Evolutionary conservation across 768 basidiomycete genomes (phyloP).

Genomic region (Pisolithus orientalis): DNA sequence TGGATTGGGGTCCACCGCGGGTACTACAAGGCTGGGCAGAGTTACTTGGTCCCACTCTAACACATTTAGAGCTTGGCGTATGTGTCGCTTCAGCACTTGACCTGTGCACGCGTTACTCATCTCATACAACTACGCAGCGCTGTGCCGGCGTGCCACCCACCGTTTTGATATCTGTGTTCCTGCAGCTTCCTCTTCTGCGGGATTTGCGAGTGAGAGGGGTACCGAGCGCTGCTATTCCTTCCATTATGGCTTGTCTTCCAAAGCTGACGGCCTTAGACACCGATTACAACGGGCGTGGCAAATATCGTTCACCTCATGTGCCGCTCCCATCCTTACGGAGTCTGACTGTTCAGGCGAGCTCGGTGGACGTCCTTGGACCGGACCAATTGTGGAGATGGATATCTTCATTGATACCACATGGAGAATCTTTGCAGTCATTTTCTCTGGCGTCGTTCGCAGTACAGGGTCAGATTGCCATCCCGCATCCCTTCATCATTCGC

Average conservation of each 20-base stretch:
- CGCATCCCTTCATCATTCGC: conserved; percentile 22
- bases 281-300: conserved; percentile 43
- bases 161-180: conserved; percentile 55
- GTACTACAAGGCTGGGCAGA: conserved; percentile 59
- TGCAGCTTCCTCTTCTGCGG: conserved; percentile 49
- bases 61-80: conserved; percentile 64
- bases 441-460: conserved; percentile 23
- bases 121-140: conserved; percentile 29
- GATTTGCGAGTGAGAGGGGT: conserved; percentile 61
- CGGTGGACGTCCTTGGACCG: conserved; percentile 25
- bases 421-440: conserved; percentile 20
- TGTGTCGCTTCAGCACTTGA: conserved; percentile 36
- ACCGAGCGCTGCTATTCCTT: conserved; percentile 49
- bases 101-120: conserved; percentile 21
- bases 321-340: conserved; percentile 20
- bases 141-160: conserved; percentile 57
- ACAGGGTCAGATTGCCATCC: conserved; percentile 19
- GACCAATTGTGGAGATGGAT: conserved; percentile 26
- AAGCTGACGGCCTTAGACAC: conserved; percentile 56
- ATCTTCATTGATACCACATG: conserved; percentile 20
- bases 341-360: conserved; percentile 19
- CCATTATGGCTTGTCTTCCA: conserved; percentile 53
- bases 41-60: conserved; percentile 47
- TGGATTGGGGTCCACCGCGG: conserved; percentile 56
- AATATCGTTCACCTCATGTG: conserved; percentile 20